Percentiles rank a stretch among this genome's conserved stretches.
phyloP scores from a whole-genome alignment of 306 rosid species.

The Glycine latifolia region DNA sequence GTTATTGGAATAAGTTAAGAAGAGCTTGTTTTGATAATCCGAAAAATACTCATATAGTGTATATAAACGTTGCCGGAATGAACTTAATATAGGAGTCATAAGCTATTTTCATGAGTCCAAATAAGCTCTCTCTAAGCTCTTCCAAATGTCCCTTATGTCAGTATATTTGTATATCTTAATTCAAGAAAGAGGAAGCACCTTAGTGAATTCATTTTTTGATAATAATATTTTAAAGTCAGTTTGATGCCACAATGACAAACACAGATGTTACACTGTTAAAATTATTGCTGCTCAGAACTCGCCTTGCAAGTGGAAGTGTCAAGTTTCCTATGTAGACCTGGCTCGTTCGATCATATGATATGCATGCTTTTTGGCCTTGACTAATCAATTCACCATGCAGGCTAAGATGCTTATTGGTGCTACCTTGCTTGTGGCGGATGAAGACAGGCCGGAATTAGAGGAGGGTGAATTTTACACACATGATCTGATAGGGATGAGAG shows the following conservation, averaged over 20 bases:
- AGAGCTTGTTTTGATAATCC: not conserved
- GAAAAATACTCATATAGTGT: too few species aligned
- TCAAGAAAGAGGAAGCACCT: conserved; percentile 19
- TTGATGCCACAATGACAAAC: conserved; percentile 21
- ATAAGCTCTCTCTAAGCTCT: not conserved
- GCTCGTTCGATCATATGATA: conserved; percentile 21
- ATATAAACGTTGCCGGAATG: too few species aligned
- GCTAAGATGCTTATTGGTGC: conserved; percentile 91
- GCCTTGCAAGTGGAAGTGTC: conserved; percentile 19
- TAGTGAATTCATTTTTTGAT: conserved; percentile 9
- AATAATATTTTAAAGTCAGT: conserved; percentile 28
- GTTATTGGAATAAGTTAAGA: not conserved
- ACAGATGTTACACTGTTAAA: conserved; percentile 4
- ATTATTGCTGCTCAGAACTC: not conserved
- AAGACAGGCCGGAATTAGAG: conserved; percentile 83
- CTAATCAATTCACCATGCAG: conserved; percentile 55
- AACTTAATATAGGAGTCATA: not conserved
- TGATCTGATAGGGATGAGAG: conserved; percentile 93
- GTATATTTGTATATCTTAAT: conserved; percentile 1
- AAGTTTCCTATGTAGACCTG: conserved; percentile 5
- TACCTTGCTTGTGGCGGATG: conserved; percentile 82
- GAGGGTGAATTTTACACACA: conserved; percentile 89
- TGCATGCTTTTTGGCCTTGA: conserved; percentile 38
- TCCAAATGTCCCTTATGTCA: not conserved
- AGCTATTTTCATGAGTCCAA: not conserved